Conservation (phyloP, 352 stramenopile genomes). For the Stramenopiles sp. region DNA sequence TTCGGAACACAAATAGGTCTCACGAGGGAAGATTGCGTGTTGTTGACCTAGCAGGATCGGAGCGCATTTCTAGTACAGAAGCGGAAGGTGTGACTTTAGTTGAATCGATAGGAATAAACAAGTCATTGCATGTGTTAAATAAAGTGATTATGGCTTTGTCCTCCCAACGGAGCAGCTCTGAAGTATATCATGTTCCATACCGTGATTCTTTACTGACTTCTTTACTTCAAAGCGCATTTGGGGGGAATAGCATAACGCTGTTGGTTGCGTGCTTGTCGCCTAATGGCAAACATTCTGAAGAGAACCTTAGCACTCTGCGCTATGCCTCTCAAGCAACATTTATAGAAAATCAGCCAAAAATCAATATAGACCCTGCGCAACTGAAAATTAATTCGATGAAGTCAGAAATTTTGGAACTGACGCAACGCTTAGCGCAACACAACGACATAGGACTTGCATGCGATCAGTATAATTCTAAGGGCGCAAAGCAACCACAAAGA, state of each 20-base stretch:
- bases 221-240: constrained; percentile 23
- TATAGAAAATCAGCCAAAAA: neutral
- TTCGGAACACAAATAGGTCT: neutral
- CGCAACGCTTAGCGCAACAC: too few species aligned
- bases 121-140: constrained; percentile 68
- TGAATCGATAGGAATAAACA: constrained; percentile 87
- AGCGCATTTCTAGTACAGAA: constrained; percentile 52
- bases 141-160: constrained; percentile 78
- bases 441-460: too few species aligned
- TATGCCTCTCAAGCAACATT: constrained; percentile 35
- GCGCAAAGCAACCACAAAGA: too few species aligned
- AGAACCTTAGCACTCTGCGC: constrained; percentile 40
- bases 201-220: constrained; percentile 42
- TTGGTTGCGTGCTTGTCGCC: constrained; percentile 44
- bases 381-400: neutral
- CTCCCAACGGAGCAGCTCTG: too few species aligned
- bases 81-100: constrained; percentile 71
- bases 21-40: constrained; percentile 56
- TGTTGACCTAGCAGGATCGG: constrained; percentile 60
- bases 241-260: constrained; percentile 39
- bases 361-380: neutral
- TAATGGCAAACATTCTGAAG: constrained; percentile 31
- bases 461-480: too few species aligned
- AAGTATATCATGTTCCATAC: constrained; percentile 80
- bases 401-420: too few species aligned